Base-by-base conservation (phyloP, 108 stramenopile genomes). In the Schizochytrium sp. region DNA sequence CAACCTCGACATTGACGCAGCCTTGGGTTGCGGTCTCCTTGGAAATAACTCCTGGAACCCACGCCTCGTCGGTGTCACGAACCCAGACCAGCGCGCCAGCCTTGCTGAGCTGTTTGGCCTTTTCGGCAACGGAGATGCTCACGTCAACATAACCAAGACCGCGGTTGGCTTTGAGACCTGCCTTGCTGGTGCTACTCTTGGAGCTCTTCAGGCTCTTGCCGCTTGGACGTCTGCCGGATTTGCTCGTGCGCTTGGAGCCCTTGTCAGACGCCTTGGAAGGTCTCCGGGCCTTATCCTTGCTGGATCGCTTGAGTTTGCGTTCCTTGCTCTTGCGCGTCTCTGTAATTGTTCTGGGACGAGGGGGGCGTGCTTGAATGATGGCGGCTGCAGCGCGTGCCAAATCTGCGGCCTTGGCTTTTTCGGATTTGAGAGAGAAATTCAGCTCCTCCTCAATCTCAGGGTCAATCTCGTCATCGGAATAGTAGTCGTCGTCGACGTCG, bases 81-180 rank as follows among this genome's bases (percentile, higher is more conserved):
- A 88, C 23, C 88, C 88, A 88, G 1, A 88, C 88, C n/a, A 23
- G 60, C 41, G 60, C 51, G 18, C 88, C 88, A 5, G 88, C 25
- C 76, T 83, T 83, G 76, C 76, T 53, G 10, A 83, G 48, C 19
- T 53, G 25, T 18, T 53, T 83, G n/a, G 45, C 48, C 51, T 83
- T 83, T 23, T 83, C 51, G 76, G 45, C 48, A 8, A 83, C 76
- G 25, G 76, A 83, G 10, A 53, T 23, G 51, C 19, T 18, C 45
- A 83, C 51, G 48, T 47, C 45, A 45, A 53, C 76, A 53, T 53
- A 47, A 3, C 76, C 51, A 34, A 83, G 41, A 41, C 41, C 63
- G 41, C 63, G 63, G 41, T 69, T 69, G 41, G 63, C 63, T 69
- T 69, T 69, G 41, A 69, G 63, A 41, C 63, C 63, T 28, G 8